Evolutionary conservation across 78 protist genomes (phyloP).

Genomic region (Dictyostelium purpureum): DNA sequence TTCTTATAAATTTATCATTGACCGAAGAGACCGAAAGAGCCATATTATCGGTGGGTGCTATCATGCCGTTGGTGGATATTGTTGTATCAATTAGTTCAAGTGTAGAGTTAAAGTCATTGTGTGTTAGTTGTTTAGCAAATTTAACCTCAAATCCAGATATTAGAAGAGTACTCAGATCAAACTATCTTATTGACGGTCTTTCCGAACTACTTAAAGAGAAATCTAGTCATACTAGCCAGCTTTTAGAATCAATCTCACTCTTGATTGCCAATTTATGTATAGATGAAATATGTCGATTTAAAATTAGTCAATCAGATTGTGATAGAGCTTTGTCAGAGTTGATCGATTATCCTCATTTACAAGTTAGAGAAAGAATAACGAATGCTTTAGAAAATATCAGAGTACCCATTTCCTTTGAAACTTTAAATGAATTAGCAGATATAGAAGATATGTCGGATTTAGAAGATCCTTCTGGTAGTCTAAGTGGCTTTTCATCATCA

Average conservation of each 20-base stretch:
- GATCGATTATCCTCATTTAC: slow-evolving; percentile 16
- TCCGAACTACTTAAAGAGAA: background rate
- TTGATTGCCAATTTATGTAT: slow-evolving; percentile 47
- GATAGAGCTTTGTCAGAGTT: background rate
- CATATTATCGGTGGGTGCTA: slow-evolving; percentile 38
- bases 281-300: slow-evolving; percentile 48
- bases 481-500: slow-evolving; percentile 17
- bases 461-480: slow-evolving; percentile 39
- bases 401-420: slow-evolving; percentile 26
- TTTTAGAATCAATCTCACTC: slow-evolving; percentile 28
- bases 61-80: slow-evolving; percentile 60
- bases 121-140: slow-evolving; percentile 60
- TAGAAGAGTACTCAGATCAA: slow-evolving; percentile 19
- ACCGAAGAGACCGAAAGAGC: slow-evolving; percentile 71
- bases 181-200: slow-evolving; percentile 35
- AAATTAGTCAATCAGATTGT: slow-evolving; percentile 6
- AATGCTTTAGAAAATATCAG: slow-evolving; percentile 35
- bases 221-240: background rate
- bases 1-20: slow-evolving; percentile 42
- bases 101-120: background rate
- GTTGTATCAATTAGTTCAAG: slow-evolving; percentile 17
- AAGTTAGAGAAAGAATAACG: slow-evolving; percentile 15
- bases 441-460: slow-evolving; percentile 61
- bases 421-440: background rate
- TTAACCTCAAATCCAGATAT: slow-evolving; percentile 46